Evolutionary conservation across 371 early-diverging fungal genomes (phyloP).

Genomic region (Lichtheimia hyalospora): DNA sequence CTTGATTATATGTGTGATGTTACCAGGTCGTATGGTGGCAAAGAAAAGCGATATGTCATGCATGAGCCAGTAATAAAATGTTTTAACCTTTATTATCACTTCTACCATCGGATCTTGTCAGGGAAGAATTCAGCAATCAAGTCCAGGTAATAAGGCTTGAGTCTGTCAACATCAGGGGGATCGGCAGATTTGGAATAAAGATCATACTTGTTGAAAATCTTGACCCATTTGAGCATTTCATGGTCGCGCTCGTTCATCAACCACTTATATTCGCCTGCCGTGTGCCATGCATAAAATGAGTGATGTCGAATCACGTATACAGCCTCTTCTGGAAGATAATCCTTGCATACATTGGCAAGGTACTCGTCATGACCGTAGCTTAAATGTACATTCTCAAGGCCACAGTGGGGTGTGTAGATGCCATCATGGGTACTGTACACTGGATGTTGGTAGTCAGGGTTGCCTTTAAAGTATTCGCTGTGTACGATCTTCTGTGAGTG

Average conservation of each 20-base stretch:
- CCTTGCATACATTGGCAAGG: constrained; percentile 51
- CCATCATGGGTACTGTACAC: constrained; percentile 43
- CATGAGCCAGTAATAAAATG: too few species aligned
- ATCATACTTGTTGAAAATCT: constrained; percentile 59
- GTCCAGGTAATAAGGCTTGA: constrained; percentile 49
- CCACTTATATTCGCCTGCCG: constrained; percentile 45
- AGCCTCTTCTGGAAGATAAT: constrained; percentile 52
- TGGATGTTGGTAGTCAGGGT: constrained; percentile 43
- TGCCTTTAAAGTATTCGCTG: constrained; percentile 33
- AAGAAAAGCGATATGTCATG: too few species aligned
- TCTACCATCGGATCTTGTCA: constrained; percentile 48
- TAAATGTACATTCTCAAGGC: constrained; percentile 50
- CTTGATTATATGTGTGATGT: too few species aligned
- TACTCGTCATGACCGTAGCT: constrained; percentile 67
- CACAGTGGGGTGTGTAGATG: constrained; percentile 56
- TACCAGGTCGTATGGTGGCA: too few species aligned
- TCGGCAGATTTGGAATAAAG: constrained; percentile 49
- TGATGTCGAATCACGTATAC: constrained; percentile 56
- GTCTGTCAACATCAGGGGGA: constrained; percentile 26
- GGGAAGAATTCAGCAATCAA: constrained; percentile 58
- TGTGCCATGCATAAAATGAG: constrained; percentile 60
- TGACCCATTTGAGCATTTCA: constrained; percentile 52
- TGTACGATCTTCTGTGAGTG: constrained; percentile 43
- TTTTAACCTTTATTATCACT: too few species aligned
- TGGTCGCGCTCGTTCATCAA: constrained; percentile 49